Conservation (phyloP, 108 stramenopile genomes). For the Asterionellopsis glacialis region DNA sequence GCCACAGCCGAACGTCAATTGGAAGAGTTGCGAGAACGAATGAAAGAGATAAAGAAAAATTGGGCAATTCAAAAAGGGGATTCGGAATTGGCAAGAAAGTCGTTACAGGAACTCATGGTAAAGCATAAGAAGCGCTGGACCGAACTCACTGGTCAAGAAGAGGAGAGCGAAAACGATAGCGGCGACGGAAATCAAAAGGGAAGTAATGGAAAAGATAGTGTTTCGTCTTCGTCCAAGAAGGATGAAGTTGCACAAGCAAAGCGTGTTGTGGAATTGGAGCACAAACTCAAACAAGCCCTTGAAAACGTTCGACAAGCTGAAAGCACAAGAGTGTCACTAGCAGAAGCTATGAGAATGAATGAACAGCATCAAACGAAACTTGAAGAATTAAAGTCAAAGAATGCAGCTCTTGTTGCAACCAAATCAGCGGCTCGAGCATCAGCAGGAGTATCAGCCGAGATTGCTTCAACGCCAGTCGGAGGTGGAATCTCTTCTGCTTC, state of each 20-base stretch:
- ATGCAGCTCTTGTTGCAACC: constrained; percentile 51
- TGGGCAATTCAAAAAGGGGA: constrained; percentile 68
- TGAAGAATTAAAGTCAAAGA: constrained; percentile 66
- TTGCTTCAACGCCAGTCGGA: constrained; percentile 2
- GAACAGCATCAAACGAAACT: constrained; percentile 60
- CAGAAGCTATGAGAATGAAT: constrained; percentile 68
- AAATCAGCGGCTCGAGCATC: constrained; percentile 7
- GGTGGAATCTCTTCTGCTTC: background rate
- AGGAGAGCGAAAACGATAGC: constrained; percentile 17
- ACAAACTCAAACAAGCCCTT: constrained; percentile 76
- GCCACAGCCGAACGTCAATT: constrained; percentile 31
- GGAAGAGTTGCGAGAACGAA: constrained; percentile 31
- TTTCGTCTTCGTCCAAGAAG: background rate
- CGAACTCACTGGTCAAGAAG: constrained; percentile 45
- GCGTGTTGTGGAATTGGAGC: constrained; percentile 67
- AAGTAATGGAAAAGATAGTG: background rate
- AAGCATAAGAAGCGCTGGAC: constrained; percentile 68
- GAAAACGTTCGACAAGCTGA: constrained; percentile 80
- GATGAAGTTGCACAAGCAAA: constrained; percentile 31
- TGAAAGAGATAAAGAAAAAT: constrained; percentile 36
- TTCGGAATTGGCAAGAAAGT: constrained; percentile 48
- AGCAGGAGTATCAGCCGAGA: background rate
- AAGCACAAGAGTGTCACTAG: constrained; percentile 44
- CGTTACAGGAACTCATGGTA: constrained; percentile 58
- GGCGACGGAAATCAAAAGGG: constrained; percentile 9